Evolutionary conservation across 1,284 basidiomycete genomes (phyloP), one percentile per base, ranked within the genome.

Genomic region (Crucibulum parvulum): DNA sequence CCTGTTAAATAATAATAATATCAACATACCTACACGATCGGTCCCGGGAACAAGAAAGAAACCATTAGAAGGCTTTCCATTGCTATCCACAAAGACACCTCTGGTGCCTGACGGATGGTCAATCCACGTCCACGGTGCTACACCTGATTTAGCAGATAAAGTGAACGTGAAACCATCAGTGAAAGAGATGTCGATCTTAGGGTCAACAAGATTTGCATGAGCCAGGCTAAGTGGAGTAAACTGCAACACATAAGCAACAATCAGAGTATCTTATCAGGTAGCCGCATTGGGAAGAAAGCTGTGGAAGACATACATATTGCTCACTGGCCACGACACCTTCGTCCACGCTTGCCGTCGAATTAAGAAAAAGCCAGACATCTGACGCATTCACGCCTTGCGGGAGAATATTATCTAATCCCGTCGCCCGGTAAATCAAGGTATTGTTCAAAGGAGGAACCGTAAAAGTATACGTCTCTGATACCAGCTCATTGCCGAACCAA

Each of bases 61-160:
- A 4, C 83, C 85, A 62, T 87, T 87, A 8, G 74, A 72, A 0
- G 82, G 81, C 11, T 72, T 39, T 0, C 75, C 75, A 1, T 59
- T 59, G 35, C 62, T 66, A 58, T 87, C 84, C 37, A 82, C 72
- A 67, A 88, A 88, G 53, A 81, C 76, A 1, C 87, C 87, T 3
- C 87, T 71, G 0, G 83, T 86, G 13, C 82, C 82, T 0, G 75
- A 72, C 0, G 85, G 85, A 68, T 87, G 86, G 57, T 88, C 85
- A 4, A 89, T 69, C 84, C 84, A 88, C 3, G 86, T 81, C 81
- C 83, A 87, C 4, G 81, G 77, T 1, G 83, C 84, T 5, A 87
- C 86, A 2, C 84, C 85, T 7, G 83, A 81, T 53, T 74, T 71
- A 4, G 84, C 84, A 4, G 84, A 85, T 4, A 88, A 69, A 4